These are phyloP conservation scores for Sclerotinia nivalis DNA, from an alignment of 2,329 filamentous ascomycete species.

Conservation along the genomic window DNA sequence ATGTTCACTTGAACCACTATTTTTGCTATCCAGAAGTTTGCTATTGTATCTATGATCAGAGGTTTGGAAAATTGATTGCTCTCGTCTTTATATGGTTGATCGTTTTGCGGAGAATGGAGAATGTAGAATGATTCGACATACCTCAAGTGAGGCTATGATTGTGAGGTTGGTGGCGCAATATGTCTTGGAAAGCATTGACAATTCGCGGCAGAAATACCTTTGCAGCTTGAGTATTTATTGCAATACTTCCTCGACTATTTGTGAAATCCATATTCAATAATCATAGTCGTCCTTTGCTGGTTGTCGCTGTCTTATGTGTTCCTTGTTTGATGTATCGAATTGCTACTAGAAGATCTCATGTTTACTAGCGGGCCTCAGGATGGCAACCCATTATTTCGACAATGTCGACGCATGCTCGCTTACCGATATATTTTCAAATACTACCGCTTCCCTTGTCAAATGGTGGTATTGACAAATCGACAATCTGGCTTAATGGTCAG, in stretches of 20 bases:
- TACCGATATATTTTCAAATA: background rate
- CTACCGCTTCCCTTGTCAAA: background rate
- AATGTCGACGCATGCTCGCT: background rate
- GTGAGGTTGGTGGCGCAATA: background rate
- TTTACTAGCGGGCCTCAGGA: background rate
- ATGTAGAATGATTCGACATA: background rate
- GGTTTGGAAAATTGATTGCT: background rate
- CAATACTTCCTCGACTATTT: background rate
- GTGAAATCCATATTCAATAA: background rate
- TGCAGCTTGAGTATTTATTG: background rate
- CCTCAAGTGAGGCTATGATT: conserved; percentile 1
- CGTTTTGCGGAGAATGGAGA: background rate
- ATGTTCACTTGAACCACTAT: background rate
- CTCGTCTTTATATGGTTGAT: background rate
- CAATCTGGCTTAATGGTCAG: background rate
- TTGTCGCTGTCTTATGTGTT: background rate
- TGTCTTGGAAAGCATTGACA: background rate
- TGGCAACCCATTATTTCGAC: background rate
- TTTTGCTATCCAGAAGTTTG: background rate
- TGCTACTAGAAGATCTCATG: background rate
- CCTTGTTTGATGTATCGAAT: background rate
- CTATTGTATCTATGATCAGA: background rate
- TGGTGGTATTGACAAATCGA: conserved; percentile 9
- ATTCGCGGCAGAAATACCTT: background rate
- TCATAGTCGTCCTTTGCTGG: background rate